Evolutionary conservation across 1,284 basidiomycete genomes (phyloP), one percentile per base, ranked within the genome.

Genomic region (Meripilus lineatus): DNA sequence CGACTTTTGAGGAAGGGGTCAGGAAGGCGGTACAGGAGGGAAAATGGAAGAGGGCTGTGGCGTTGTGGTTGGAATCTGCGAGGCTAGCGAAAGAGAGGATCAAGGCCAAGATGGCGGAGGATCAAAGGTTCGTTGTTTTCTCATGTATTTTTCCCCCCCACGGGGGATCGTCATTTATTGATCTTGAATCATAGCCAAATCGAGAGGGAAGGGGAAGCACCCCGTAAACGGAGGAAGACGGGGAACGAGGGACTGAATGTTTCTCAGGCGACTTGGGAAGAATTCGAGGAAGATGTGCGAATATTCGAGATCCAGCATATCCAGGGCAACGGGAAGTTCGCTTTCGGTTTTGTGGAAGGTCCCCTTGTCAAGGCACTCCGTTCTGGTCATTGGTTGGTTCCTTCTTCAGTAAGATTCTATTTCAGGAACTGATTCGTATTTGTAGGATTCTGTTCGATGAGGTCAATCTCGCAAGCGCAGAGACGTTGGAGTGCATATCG

Each of bases 341-440:
- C 92, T 0, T 99, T 99, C 59, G 84, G 84, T 4, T 99, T 98
- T 56, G 84, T 98, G 2, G 96, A 99, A 61, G 96, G 96, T 0
- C 95, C 96, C 7, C 69, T 99, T 11, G 84, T 98, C n/a, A 89
- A 87, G 56, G 96, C 96, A 0, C 66, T 99, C 47, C 78, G 86
- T 34, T 75, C 79, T 32, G 96, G 96, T 6, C 83, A 95, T 61
- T 99, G 96, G 96, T 93, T 54, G 52, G 79, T 67, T 44, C 47
- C 18, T 21, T 25, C 13, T 1, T 17, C 10, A 35, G 18, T 14
- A 25, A 24, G 18, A 25, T n/a, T 32, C 7, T 7, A n/a, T 8
- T 3, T 21, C 25, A 15, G 24, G 14, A 4, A 18, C 33, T 47
- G 39, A 26, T 22, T 38, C 10, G n/a, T n/a, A 13, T 25, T 8